Evolutionary conservation across 768 basidiomycete species (phyloP).

Genomic region (Boletus patriciae): DNA sequence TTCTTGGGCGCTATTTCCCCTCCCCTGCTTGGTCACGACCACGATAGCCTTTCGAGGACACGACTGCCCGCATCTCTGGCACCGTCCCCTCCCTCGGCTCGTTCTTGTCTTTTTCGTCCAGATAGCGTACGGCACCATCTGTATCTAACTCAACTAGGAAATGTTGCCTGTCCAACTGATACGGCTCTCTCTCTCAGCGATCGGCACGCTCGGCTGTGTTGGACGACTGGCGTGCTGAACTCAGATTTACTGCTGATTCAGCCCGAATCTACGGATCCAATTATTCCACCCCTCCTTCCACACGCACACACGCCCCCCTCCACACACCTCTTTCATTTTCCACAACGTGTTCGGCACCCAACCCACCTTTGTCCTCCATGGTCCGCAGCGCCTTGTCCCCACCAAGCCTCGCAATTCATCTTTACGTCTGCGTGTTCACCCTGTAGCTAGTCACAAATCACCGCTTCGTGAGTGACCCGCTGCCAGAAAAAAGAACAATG

Average conservation of each 20-base stretch:
- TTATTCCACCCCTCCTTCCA: slow-evolving; percentile 1
- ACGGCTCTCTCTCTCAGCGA: slow-evolving; percentile 29
- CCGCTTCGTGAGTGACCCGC: slow-evolving; percentile 5
- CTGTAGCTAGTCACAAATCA: slow-evolving; percentile 17
- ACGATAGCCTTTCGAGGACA: slow-evolving; percentile 39
- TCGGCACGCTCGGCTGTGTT: slow-evolving; percentile 32
- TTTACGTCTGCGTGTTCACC: slow-evolving; percentile 18
- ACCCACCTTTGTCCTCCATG: slow-evolving; percentile 2
- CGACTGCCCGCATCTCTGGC: slow-evolving; percentile 26
- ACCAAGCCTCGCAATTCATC: slow-evolving; percentile 8
- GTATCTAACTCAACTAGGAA: slow-evolving; percentile 32
- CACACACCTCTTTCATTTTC: slow-evolving; percentile 13
- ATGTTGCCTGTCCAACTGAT: slow-evolving; percentile 36
- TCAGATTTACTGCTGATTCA: slow-evolving; percentile 30
- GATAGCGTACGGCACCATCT: slow-evolving; percentile 33
- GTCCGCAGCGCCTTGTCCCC: slow-evolving; percentile 21
- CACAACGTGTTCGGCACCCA: slow-evolving; percentile 23
- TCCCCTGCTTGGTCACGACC: slow-evolving; percentile 19
- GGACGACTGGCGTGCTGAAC: slow-evolving; percentile 1
- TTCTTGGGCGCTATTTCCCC: slow-evolving; percentile 28
- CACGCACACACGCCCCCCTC: slow-evolving; percentile 4
- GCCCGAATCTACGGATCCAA: slow-evolving; percentile 14
- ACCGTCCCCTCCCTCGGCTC: slow-evolving; percentile 12
- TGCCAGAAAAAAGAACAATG: slow-evolving; percentile 1
- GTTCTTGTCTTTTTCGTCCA: slow-evolving; percentile 15